These are phyloP conservation scores for Lobosporangium transversale DNA, from an alignment of 192 early-diverging fungal genomes.

Conservation along the genomic window DNA sequence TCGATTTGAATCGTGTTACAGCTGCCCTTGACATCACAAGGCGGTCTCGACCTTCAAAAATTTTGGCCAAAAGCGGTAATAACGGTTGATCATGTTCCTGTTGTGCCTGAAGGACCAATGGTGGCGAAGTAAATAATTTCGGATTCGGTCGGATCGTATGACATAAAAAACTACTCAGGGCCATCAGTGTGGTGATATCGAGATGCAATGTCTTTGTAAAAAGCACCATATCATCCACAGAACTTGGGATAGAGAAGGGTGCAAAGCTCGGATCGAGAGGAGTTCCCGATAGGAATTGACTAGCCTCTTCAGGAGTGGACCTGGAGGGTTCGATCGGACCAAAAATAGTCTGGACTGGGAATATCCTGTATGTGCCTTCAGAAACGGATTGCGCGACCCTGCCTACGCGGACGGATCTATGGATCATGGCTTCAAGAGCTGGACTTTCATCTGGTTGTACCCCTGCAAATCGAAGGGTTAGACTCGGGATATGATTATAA, in stretches of 20 bases:
- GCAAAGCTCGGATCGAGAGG: constrained; percentile 13
- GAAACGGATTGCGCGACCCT: constrained; percentile 17
- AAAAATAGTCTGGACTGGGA: constrained; percentile 23
- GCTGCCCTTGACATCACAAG: constrained; percentile 54
- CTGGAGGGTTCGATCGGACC: constrained; percentile 7
- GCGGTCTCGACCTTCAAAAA: constrained; percentile 46
- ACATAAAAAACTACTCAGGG: constrained; percentile 55
- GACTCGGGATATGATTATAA: constrained; percentile 21
- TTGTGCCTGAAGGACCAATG: constrained; percentile 54
- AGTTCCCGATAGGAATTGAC: neutral
- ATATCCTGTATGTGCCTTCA: constrained; percentile 2
- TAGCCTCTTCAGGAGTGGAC: neutral
- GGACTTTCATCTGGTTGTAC: constrained; percentile 27
- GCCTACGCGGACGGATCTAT: constrained; percentile 24
- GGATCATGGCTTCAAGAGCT: constrained; percentile 37
- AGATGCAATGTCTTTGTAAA: constrained; percentile 56
- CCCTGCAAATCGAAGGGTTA: constrained; percentile 34
- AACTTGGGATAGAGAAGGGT: constrained; percentile 26
- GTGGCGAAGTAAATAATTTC: constrained; percentile 38
- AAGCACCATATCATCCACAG: constrained; percentile 31
- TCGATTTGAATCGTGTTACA: constrained; percentile 43
- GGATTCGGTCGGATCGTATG: constrained; percentile 46
- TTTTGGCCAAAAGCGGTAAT: constrained; percentile 42
- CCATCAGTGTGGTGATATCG: constrained; percentile 60
- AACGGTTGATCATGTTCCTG: constrained; percentile 50